Evolutionary conservation across 805 yeast species (phyloP), one percentile per base, ranked within the genome.

Genomic region (Nakazawaea holstii): DNA sequence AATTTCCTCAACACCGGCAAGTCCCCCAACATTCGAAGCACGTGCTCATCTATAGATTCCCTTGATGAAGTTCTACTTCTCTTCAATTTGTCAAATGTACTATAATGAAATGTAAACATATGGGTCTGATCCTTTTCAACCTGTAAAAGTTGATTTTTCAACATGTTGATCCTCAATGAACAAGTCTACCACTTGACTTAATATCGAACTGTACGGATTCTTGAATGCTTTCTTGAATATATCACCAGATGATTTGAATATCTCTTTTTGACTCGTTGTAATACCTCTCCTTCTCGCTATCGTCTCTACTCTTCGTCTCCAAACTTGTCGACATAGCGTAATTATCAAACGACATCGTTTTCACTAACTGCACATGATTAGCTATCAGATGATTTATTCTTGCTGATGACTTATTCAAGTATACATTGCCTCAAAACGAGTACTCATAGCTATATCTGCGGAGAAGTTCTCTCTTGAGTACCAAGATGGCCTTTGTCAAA

Each of bases 311-410:
- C 28, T 35, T 36, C 17, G 37, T 35, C 11, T 20, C 28, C 29
- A 17, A 17, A 9, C 13, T 26, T 6, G 42, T n/a, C 24, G 41
- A 30, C 14, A 11, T 43, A 15, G 14, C 15, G 38, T 43, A 43
- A 29, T 31, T 36, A 4, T 36, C 38, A 17, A 26, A 36, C 7
- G 45, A 32, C 35, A n/a, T 30, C 13, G 41, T 31, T 29, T 24
- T 35, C 14, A 29, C 14, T 4, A 46, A 27, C 15, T 41, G 49
- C 29, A 41, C 44, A 31, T 41, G 41, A 13, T n/a, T 30, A 6
- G 38, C 42, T n/a, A 46, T 46, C 45, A 36, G 38, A 26, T 30
- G 31, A 17, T 46, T 36, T 4, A 46, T 42, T 13, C 28, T 17
- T 5, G 8, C 8, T 4, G 28, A 28, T 17, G 39, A 14, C 24